Evolutionary conservation across 148 eudicot species (phyloP), one percentile per base, ranked within the genome.

Genomic region (Rhododendron molle): DNA sequence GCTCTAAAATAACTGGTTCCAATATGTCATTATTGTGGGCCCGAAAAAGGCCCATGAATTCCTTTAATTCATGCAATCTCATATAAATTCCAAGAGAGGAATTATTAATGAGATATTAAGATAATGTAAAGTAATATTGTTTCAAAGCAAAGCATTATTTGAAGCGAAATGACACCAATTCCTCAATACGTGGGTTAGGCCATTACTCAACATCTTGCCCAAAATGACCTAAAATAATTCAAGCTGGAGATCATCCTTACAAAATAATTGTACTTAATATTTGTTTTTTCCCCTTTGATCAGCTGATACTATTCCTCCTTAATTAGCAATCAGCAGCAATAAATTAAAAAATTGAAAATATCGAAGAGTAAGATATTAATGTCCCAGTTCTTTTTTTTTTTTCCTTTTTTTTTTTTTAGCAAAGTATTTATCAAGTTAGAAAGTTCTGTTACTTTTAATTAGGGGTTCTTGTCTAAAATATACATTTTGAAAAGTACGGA

Each of bases 1-100:
- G 1, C 0, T 40, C 44, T 40, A 40, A 40, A 40, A 40, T 5
- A 7, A 40, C 6, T 0, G 8, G 1, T 40, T 40, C 7, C 1
- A 40, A 40, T n/a, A n/a, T n/a, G n/a, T 40, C 7, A 40, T 40
- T 0, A 0, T 40, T 40, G 8, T 40, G 7, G 44, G 1, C 8
- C 0, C 44, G 7, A 1, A 0, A 40, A 40, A 0, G 0, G 1
- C 8, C 44, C 7, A 40, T 0, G 6, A 40, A 40, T 40, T 40
- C 44, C 34, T 7, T 28, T 26, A 26, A 28, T 67, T 26, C 73
- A 67, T 67, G 73, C 16, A 67, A 26, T 28, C 73, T 28, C 14
- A 8, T 1, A 28, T 11, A 67, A 67, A 26, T 26, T 26, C 73
- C 73, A 67, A 67, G 34, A 12, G 73, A 26, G 73, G 21, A 28